Percentiles rank a stretch among this genome's conserved stretches.
Conservation (phyloP, 805 yeast species). For the Candida silvicultrix region DNA sequence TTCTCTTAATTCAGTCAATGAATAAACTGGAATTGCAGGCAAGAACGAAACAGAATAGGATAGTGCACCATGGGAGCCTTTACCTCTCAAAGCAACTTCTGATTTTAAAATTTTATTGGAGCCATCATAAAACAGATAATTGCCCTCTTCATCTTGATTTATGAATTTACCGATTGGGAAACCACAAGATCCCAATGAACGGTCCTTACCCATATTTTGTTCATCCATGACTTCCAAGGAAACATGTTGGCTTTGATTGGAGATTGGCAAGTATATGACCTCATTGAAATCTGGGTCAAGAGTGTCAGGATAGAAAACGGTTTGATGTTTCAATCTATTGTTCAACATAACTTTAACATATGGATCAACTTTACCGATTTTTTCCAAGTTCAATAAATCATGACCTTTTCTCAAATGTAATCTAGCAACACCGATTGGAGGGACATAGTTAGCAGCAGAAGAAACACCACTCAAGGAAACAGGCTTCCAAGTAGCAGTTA, state of each 20-base stretch:
- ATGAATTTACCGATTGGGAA: constrained; percentile 44
- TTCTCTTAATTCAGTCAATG: constrained; percentile 48
- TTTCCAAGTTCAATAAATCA: constrained; percentile 50
- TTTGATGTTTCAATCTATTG: constrained; percentile 50
- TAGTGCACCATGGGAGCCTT: constrained; percentile 45
- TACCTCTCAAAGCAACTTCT: constrained; percentile 24
- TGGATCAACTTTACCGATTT: constrained; percentile 73
- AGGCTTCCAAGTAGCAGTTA: constrained; percentile 68
- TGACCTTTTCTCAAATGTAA: constrained; percentile 49
- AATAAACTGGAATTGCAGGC: constrained; percentile 58
- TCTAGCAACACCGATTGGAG: constrained; percentile 65
- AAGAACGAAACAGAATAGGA: constrained; percentile 54
- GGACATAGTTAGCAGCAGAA: constrained; percentile 36
- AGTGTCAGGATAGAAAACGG: constrained; percentile 47
- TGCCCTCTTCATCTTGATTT: constrained; percentile 40
- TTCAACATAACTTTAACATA: constrained; percentile 55
- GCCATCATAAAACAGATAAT: constrained; percentile 45
- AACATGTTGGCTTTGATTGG: constrained; percentile 53
- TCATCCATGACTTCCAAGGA: constrained; percentile 59
- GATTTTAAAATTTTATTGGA: constrained; percentile 34
- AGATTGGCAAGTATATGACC: constrained; percentile 53
- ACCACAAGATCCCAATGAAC: constrained; percentile 54
- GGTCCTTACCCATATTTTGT: constrained; percentile 56
- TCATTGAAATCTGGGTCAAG: constrained; percentile 54
- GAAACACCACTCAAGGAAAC: constrained; percentile 47